Conservation (phyloP, 106 monocot genomes). For the Allium sativum region DNA sequence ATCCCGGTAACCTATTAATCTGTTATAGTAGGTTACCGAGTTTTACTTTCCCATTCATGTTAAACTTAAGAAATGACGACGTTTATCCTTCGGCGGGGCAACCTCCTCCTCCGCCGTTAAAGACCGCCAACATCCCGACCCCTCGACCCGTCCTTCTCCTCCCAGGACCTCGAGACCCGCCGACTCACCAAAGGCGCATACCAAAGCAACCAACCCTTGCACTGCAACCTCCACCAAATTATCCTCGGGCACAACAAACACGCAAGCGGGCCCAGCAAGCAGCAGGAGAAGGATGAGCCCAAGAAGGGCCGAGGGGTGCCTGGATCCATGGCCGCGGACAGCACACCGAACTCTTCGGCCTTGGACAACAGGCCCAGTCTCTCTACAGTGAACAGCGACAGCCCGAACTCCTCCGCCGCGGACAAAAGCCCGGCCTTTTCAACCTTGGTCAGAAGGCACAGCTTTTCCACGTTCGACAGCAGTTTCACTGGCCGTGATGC, state of each 20-base stretch:
- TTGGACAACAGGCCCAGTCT: slow-evolving; percentile 82
- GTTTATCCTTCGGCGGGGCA: too few relatives aligned
- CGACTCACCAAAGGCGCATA: slow-evolving; percentile 59
- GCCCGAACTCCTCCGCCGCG: slow-evolving; percentile 59
- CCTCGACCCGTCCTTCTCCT: too few relatives aligned
- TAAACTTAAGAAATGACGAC: too few relatives aligned
- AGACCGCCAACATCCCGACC: too few relatives aligned
- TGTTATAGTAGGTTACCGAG: too few relatives aligned
- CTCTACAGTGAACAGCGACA: slow-evolving; percentile 75
- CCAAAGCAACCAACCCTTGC: slow-evolving; percentile 49
- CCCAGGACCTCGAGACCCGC: too few relatives aligned
- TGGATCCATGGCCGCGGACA: slow-evolving; percentile 82
- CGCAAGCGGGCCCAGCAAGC: slow-evolving; percentile 51
- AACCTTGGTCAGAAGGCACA: slow-evolving; percentile 81
- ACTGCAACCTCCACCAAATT: slow-evolving; percentile 48
- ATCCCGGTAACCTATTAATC: too few relatives aligned
- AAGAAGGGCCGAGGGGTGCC: slow-evolving; percentile 46
- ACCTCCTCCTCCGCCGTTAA: too few relatives aligned
- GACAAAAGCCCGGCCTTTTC: slow-evolving; percentile 94
- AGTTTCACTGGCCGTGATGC: slow-evolving; percentile 53
- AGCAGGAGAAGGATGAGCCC: slow-evolving; percentile 42
- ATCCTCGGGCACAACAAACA: slow-evolving; percentile 67
- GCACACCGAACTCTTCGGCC: slow-evolving; percentile 69
- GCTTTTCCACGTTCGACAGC: slow-evolving; percentile 86
- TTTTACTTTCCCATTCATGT: too few relatives aligned